Conservation (phyloP, 257 asterid genomes). For the Solanum tacnaense region DNA sequence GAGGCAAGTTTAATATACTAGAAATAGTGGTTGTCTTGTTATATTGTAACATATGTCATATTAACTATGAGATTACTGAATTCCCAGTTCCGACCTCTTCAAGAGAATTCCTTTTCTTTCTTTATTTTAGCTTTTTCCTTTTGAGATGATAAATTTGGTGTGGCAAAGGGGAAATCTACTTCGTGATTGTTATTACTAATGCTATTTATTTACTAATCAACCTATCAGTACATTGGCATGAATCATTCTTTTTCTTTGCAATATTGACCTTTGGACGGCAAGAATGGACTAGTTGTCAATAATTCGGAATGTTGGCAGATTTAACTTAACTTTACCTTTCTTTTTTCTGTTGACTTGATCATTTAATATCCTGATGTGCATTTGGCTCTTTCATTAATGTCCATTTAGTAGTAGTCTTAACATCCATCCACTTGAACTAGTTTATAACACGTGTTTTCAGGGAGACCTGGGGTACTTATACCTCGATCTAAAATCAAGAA, state of each 20-base stretch:
- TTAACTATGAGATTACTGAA: neutral
- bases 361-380: neutral
- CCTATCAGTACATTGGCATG: neutral
- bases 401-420: slow-evolving; percentile 3
- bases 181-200: neutral
- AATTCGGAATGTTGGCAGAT: neutral
- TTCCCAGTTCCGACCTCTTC: neutral
- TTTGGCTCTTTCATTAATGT: neutral
- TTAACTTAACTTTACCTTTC: neutral
- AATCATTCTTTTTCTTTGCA: neutral
- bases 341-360: neutral
- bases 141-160: neutral
- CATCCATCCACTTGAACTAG: slow-evolving; percentile 11
- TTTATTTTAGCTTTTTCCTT: neutral
- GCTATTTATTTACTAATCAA: neutral
- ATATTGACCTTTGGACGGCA: neutral
- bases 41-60: neutral
- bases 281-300: neutral
- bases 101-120: neutral
- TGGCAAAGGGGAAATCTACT: neutral
- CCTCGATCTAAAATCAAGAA: slow-evolving; percentile 88
- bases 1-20: slow-evolving; percentile 43
- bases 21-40: neutral
- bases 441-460: slow-evolving; percentile 31
- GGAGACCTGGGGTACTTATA: slow-evolving; percentile 84